phyloP scores from a whole-genome alignment of 2,329 filamentous ascomycete species.

The Ophiostoma angusticollis region DNA sequence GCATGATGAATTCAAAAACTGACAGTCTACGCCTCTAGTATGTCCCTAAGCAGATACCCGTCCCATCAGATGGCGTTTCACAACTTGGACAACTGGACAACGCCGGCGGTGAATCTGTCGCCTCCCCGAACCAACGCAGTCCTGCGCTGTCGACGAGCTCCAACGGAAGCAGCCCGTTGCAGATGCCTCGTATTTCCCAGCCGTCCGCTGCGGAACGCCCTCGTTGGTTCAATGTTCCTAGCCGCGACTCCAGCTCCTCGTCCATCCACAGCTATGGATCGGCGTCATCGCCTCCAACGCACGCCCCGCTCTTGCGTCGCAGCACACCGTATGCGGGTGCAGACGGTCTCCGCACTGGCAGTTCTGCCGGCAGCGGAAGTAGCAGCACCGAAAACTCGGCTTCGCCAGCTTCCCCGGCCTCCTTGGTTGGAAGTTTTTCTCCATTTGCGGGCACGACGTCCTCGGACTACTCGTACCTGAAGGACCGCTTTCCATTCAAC shows the following conservation, averaged over 20 bases:
- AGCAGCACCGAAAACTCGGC: constrained; percentile 16
- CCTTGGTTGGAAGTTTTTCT: constrained; percentile 30
- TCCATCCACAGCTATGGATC: constrained; percentile 13
- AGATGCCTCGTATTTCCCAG: constrained; percentile 16
- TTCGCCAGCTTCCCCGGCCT: constrained; percentile 31
- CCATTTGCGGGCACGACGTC: constrained; percentile 34
- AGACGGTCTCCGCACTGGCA: background rate
- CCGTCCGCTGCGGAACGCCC: constrained; percentile 26
- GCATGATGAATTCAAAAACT: constrained; percentile 9
- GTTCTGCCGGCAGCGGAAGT: constrained; percentile 12
- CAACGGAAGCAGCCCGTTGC: constrained; percentile 28
- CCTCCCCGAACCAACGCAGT: constrained; percentile 21
- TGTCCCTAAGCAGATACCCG: constrained; percentile 47
- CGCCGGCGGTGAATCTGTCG: constrained; percentile 23
- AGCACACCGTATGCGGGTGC: background rate
- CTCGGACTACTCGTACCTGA: constrained; percentile 27
- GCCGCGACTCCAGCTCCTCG: constrained; percentile 23
- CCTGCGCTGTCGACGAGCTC: constrained; percentile 24
- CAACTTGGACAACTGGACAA: constrained; percentile 31
- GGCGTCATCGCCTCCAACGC: background rate
- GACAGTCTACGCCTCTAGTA: constrained; percentile 31
- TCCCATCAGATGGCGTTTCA: constrained; percentile 36
- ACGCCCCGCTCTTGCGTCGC: constrained; percentile 9
- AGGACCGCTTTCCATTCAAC: constrained; percentile 37
- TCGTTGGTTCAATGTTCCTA: constrained; percentile 29